phyloP scores from a whole-genome alignment of 441 rosid genomes.

The Pelargonium myrrhifolium region DNA sequence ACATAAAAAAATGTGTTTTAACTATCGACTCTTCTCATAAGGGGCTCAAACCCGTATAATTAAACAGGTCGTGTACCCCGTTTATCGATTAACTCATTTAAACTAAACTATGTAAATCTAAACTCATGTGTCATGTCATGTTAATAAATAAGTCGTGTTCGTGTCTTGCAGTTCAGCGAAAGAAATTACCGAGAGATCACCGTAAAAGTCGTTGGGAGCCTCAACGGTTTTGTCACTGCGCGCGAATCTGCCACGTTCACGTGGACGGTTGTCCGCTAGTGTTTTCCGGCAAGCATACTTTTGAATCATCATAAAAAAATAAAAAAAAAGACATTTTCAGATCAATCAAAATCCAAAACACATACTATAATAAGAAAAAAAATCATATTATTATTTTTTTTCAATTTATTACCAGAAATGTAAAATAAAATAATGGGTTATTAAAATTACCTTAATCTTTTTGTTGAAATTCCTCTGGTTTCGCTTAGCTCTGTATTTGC shows the following conservation, averaged over 20 bases:
- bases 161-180: too few species aligned
- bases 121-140: too few species aligned
- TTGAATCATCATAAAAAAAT: not conserved
- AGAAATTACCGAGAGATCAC: constrained; percentile 52
- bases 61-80: too few species aligned
- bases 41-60: too few species aligned
- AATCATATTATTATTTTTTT: not conserved
- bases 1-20: too few species aligned
- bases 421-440: not conserved
- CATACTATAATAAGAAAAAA: not conserved
- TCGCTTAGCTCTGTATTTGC: constrained; percentile 85
- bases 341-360: not conserved
- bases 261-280: constrained; percentile 83
- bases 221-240: constrained; percentile 69
- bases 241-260: constrained; percentile 95
- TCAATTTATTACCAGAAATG: not conserved
- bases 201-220: constrained; percentile 41
- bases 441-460: constrained; percentile 65
- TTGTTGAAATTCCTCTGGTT: constrained; percentile 79
- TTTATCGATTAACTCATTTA: too few species aligned
- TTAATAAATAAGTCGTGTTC: too few species aligned
- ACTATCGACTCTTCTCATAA: too few species aligned
- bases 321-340: constrained; percentile 3
- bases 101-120: too few species aligned
- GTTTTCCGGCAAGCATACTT: constrained; percentile 93